A percentile compares a stretch with the other conserved stretches of the same genome.
Evolutionary conservation across 768 basidiomycete genomes (phyloP).

Genomic region (Imleria badia): DNA sequence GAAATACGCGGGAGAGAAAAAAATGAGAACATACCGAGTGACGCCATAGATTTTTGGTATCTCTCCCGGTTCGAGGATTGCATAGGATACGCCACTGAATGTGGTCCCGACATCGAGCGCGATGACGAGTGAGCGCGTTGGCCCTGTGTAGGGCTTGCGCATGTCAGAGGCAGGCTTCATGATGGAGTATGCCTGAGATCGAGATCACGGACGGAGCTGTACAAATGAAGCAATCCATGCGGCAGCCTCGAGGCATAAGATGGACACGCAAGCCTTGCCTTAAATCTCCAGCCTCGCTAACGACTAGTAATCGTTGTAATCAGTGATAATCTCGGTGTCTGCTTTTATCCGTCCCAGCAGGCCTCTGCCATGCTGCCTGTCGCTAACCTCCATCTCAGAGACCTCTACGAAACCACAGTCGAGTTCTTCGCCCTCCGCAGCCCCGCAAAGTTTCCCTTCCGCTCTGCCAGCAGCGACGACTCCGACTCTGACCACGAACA

Average conservation of each 20-base stretch:
- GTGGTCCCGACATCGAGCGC: constrained; percentile 84
- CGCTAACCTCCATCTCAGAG: constrained; percentile 47
- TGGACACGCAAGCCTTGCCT: constrained; percentile 22
- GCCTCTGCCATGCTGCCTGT: constrained; percentile 42
- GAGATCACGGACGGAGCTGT: neutral
- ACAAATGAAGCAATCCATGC: constrained; percentile 3
- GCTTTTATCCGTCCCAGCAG: constrained; percentile 33
- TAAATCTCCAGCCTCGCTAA: constrained; percentile 10
- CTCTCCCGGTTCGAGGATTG: constrained; percentile 78
- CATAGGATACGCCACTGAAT: constrained; percentile 81
- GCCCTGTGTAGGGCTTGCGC: constrained; percentile 72
- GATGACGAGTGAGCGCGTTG: constrained; percentile 64
- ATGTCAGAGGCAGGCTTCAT: constrained; percentile 55
- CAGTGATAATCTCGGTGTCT: constrained; percentile 38
- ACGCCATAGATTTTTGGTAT: constrained; percentile 81
- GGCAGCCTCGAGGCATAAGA: constrained; percentile 17
- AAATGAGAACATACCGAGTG: constrained; percentile 52
- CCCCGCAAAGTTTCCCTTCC: constrained; percentile 36
- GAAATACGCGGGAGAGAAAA: neutral
- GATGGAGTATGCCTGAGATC: constrained; percentile 36
- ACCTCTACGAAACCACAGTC: constrained; percentile 54
- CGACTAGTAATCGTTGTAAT: constrained; percentile 2
- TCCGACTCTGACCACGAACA: constrained; percentile 27
- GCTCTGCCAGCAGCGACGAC: constrained; percentile 28
- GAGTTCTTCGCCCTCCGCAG: constrained; percentile 55